Evolutionary conservation across 768 basidiomycete genomes (phyloP).

Genomic region (Leccinellum rugosiceps): DNA sequence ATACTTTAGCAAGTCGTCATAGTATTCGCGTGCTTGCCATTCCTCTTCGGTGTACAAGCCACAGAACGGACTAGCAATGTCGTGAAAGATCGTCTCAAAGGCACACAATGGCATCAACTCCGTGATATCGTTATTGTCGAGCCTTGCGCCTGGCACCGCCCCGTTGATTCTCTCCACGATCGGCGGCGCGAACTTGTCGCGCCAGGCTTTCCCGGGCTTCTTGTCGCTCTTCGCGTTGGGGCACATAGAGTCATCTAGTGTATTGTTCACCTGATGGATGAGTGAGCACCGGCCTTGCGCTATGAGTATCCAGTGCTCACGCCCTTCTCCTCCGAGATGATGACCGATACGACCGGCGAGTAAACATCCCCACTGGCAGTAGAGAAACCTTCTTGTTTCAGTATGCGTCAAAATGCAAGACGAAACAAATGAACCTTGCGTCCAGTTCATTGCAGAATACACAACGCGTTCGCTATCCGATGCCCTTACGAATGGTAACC

Average conservation of each 20-base stretch:
- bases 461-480: conserved; percentile 58
- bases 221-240: conserved; percentile 49
- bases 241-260: conserved; percentile 66
- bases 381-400: conserved; percentile 51
- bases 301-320: conserved; percentile 34
- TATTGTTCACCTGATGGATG: conserved; percentile 51
- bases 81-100: conserved; percentile 67
- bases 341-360: conserved; percentile 49
- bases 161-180: conserved; percentile 59
- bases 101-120: conserved; percentile 72
- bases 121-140: conserved; percentile 52
- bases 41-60: conserved; percentile 62
- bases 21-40: conserved; percentile 66
- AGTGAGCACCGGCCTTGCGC: background rate
- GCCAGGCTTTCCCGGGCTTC: conserved; percentile 50
- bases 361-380: conserved; percentile 45
- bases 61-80: conserved; percentile 63
- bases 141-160: conserved; percentile 58
- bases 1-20: conserved; percentile 72
- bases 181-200: conserved; percentile 47
- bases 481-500: conserved; percentile 53
- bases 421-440: conserved; percentile 40
- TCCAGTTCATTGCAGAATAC: conserved; percentile 68
- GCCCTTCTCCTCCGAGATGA: conserved; percentile 44
- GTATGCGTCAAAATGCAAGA: background rate